Evolutionary conservation across 2,329 filamentous ascomycete genomes (phyloP), one percentile per base, ranked within the genome.

Genomic region (Verruconis gallopava): DNA sequence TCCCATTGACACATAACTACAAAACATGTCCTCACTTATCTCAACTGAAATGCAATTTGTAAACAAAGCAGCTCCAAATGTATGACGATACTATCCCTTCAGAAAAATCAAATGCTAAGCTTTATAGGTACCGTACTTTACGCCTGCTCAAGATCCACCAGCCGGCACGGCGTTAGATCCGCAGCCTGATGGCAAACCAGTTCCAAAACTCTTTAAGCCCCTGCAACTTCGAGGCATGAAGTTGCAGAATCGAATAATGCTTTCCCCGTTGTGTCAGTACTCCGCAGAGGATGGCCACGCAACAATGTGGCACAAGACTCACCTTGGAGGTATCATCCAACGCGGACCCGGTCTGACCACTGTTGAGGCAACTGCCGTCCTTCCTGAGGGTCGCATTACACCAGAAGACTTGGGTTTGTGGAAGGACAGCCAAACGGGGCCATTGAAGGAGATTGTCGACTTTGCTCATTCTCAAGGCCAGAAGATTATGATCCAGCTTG

Each of bases 361-460:
- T 46, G 68, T 88, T 44, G 88, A 94, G 64, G 85, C 86, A 19
- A 86, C 83, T 1, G 68, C 77, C 21, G 81, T 93, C 0, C 67
- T 74, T 6, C 63, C 83, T 4, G 77, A 88, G 50, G 86, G 86
- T 20, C 75, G 88, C 43, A 93, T 93, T 65, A 81, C 82, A 1
- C 85, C 85, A 1, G 70, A 88, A 57, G 83, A 89, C 56, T 63
- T 67, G 11, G 85, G 88, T 1, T 63, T 95, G 5, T 95, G 86
- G 88, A 70, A 81, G 47, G 88, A 94, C 58, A 76, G 72, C 22
- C 88, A 95, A 58, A 79, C 88, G 46, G 78, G 72, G 48, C 77
- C 79, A 0, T 63, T 93, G 44, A 73, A 71, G 55, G 72, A 73
- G 45, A 72, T 89, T 36, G 74, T 79, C 25, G 82, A 93, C 47